phyloP scores from a whole-genome alignment of 495 filamentous ascomycete species.

The Talaromyces thailandensis region DNA sequence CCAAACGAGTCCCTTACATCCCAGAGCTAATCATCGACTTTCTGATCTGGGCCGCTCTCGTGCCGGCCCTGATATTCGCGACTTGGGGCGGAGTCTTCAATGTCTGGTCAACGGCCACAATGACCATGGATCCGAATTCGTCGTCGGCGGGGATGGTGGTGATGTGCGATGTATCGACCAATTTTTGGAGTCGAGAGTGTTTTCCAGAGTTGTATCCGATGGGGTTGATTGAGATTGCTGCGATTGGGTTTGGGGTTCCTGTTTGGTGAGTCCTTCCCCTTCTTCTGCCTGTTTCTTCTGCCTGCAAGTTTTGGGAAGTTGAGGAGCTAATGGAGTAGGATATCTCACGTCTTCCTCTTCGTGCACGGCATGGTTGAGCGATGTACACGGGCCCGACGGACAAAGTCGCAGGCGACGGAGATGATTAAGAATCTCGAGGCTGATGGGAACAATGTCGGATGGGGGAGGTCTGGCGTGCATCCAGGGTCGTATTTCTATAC shows the following conservation, averaged over 20 bases:
- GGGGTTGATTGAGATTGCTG: slow-evolving; percentile 7
- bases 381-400: not conserved
- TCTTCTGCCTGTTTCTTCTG: too few relatives aligned
- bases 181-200: slow-evolving; percentile 6
- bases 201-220: slow-evolving; percentile 6
- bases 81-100: slow-evolving; percentile 9
- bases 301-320: too few relatives aligned
- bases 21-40: slow-evolving; percentile 8
- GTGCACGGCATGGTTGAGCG: not conserved
- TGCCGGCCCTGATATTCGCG: slow-evolving; percentile 5
- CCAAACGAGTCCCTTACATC: not conserved
- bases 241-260: slow-evolving; percentile 4
- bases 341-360: not conserved
- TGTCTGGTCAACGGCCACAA: slow-evolving; percentile 2
- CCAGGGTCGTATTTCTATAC: not conserved
- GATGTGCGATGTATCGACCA: not conserved
- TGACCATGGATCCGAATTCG: not conserved
- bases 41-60: slow-evolving; percentile 5
- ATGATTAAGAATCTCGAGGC: slow-evolving; percentile 2
- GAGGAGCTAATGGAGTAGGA: slow-evolving; percentile 4
- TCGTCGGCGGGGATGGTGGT: not conserved
- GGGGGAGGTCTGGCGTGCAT: not conserved
- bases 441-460: not conserved
- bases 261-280: slow-evolving; percentile 10
- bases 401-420: not conserved